Base-by-base conservation (phyloP, 1,284 basidiomycete genomes). In the Irpex lacteus region DNA sequence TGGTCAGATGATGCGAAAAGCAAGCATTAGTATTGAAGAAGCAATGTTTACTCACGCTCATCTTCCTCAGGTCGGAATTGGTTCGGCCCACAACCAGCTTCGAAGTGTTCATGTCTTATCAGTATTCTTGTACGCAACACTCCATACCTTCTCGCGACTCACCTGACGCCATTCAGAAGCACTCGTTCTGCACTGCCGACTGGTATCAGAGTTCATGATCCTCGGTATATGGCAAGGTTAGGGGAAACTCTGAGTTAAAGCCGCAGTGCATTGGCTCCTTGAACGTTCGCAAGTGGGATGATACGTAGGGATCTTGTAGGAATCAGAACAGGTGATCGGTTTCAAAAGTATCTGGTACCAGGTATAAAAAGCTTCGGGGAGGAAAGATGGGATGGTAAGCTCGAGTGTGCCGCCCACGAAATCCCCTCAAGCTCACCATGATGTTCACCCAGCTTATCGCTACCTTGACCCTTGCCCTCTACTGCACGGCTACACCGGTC, bases 381-480 rank as follows among this genome's bases (percentile, higher is more conserved):
- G 19, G 50, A 21, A 52, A 4, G 50, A 18, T 52, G 18, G n/a
- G 50, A 52, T 3, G 19, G 11, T 18, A 52, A 52, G 50, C 50
- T 52, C 50, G 50, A 52, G 50, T 52, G 26, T 26, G 26, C 26
- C 15, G 13, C 18, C 19, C 13, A 44, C 11, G 40, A 44, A 15
- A 44, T 19, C 50, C 4, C 18, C 19, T 52, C 15, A 8, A 2
- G n/a, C 18, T n/a, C 13, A 9, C 18, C 19, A 52, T 18, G 32
- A 63, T 63, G 62, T 47, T 63, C 62, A 36, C 62, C 19, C 26
- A 59, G 49, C 40, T 58, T 18, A 15, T 59, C n/a, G 47, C 50
- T 57, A 38, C 57, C 5, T 9, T 59, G 32, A 59, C 13, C 57
- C 53, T 65, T 32, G 60, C 61, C 15, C 60, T 65, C n/a, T 50